These are phyloP conservation scores for Pseudocercospora fuligena DNA, from an alignment of 2,329 filamentous ascomycete genomes.

Conservation along the genomic window DNA sequence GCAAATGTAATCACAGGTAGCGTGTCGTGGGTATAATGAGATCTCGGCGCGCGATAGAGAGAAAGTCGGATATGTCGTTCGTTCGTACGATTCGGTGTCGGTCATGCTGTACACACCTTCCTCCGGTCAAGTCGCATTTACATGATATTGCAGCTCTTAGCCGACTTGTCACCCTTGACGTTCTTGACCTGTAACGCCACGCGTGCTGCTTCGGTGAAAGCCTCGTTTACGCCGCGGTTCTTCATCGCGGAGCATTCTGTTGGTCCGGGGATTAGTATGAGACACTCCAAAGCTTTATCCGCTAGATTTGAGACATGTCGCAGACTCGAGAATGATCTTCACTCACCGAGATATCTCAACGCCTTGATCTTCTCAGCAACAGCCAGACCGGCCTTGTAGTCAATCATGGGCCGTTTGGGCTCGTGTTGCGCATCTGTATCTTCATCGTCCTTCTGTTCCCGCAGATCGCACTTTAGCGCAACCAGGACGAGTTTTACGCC, in stretches of 20 bases:
- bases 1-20: background rate
- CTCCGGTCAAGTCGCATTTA: constrained; percentile 10
- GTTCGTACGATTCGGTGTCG: background rate
- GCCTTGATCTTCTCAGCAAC: constrained; percentile 91
- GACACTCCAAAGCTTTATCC: background rate
- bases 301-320: background rate
- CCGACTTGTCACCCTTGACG: constrained; percentile 51
- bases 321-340: background rate
- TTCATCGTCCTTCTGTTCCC: constrained; percentile 73
- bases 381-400: constrained; percentile 88
- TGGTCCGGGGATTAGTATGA: constrained; percentile 5
- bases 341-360: constrained; percentile 78
- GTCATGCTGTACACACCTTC: background rate
- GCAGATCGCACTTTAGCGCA: constrained; percentile 93
- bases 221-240: constrained; percentile 97
- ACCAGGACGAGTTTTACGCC: constrained; percentile 94
- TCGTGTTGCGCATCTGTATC: constrained; percentile 62
- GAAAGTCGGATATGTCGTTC: constrained; percentile 4
- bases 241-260: constrained; percentile 96
- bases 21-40: constrained; percentile 5
- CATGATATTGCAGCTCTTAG: constrained; percentile 28
- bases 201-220: constrained; percentile 95
- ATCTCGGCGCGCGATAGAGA: background rate
- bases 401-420: constrained; percentile 70
- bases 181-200: constrained; percentile 73